Conservation (phyloP, 164 flowering plant genomes). For the Litsea cubeba region DNA sequence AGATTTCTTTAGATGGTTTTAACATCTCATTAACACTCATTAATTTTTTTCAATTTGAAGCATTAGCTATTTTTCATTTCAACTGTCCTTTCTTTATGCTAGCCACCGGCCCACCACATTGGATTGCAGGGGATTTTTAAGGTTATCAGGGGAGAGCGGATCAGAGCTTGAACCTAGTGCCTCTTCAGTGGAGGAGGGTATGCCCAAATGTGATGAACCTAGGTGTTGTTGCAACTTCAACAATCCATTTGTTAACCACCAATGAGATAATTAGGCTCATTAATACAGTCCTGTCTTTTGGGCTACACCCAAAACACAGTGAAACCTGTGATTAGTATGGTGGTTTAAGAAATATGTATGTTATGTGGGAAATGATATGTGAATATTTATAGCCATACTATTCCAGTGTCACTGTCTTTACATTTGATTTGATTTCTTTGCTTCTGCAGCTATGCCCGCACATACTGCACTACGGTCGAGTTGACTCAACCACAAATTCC, state of each 20-base stretch:
- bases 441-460: slow-evolving; percentile 65
- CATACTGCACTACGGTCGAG: slow-evolving; percentile 71
- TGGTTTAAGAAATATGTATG: neutral
- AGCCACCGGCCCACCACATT: too few species aligned
- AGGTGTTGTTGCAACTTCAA: too few species aligned
- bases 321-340: neutral
- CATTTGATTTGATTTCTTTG: slow-evolving; percentile 6
- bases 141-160: too few species aligned
- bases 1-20: neutral
- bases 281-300: neutral
- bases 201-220: too few species aligned
- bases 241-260: neutral
- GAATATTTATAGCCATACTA: neutral
- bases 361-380: neutral
- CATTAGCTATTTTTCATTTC: neutral
- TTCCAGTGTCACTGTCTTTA: neutral
- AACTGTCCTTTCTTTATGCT: too few species aligned
- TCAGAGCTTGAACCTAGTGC: too few species aligned
- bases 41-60: neutral
- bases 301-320: neutral
- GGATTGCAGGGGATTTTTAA: too few species aligned
- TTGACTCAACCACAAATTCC: slow-evolving; percentile 51
- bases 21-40: neutral
- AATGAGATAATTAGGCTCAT: neutral
- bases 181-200: too few species aligned